Conservation (phyloP, 495 filamentous ascomycete genomes). For the Trichoderma reesei region DNA sequence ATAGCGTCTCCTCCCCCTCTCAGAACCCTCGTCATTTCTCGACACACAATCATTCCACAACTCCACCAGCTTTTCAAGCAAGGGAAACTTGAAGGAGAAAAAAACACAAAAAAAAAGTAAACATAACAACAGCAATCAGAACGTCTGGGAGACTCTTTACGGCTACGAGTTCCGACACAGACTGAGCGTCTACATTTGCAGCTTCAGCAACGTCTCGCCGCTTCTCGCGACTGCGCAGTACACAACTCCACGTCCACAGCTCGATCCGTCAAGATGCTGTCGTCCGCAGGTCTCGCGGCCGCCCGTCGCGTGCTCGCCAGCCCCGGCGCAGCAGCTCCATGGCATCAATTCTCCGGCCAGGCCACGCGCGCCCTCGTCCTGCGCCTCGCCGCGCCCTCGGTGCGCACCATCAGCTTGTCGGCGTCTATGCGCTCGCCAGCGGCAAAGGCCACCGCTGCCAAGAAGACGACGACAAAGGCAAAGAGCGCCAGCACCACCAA, state of each 20-base stretch:
- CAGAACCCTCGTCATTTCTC: not conserved
- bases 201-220: no score
- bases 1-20: not conserved
- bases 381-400: not conserved
- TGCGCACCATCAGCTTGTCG: constrained; percentile 12
- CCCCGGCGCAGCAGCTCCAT: constrained; percentile 1
- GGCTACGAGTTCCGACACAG: no score
- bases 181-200: no score
- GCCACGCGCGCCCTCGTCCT: not conserved
- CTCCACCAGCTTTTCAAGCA: no score
- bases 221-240: not conserved
- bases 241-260: no score
- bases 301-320: constrained; percentile 7
- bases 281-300: constrained; percentile 3
- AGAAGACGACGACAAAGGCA: no score
- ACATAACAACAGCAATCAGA: no score
- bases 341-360: not conserved
- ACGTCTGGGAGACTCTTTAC: no score
- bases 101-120: not conserved
- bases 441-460: constrained; percentile 13
- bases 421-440: constrained; percentile 12
- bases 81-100: no score
- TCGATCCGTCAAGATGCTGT: constrained; percentile 3
- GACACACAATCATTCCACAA: not conserved
- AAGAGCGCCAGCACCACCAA: constrained; percentile 12